These are phyloP conservation scores for Boletus rufocinnamomeus DNA, from an alignment of 768 basidiomycete genomes.

Conservation along the genomic window DNA sequence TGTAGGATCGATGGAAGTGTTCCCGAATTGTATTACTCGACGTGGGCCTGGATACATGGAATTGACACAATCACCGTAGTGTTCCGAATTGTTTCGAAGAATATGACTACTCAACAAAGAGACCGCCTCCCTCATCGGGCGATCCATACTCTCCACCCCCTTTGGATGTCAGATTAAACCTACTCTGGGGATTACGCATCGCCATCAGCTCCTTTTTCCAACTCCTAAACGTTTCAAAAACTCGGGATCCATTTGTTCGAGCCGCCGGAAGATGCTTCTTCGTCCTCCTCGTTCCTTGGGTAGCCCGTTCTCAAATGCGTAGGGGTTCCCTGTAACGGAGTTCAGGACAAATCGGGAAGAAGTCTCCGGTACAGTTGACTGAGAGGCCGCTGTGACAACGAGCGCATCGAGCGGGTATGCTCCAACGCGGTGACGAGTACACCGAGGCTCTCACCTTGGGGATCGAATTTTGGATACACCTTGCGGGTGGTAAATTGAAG, in stretches of 20 bases:
- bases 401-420: background rate
- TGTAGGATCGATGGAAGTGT: slow-evolving; percentile 15
- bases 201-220: slow-evolving; percentile 46
- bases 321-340: slow-evolving; percentile 47
- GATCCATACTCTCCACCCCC: background rate
- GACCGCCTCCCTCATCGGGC: slow-evolving; percentile 20
- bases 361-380: slow-evolving; percentile 23
- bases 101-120: slow-evolving; percentile 30
- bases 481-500: slow-evolving; percentile 14
- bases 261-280: slow-evolving; percentile 39
- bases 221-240: slow-evolving; percentile 41
- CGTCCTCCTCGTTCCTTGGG: slow-evolving; percentile 49
- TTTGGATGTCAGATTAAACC: background rate
- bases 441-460: slow-evolving; percentile 34
- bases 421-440: background rate
- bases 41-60: background rate
- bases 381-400: slow-evolving; percentile 24
- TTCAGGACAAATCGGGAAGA: slow-evolving; percentile 21
- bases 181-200: slow-evolving; percentile 19
- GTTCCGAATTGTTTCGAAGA: background rate
- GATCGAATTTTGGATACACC: slow-evolving; percentile 52
- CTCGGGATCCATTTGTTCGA: slow-evolving; percentile 36
- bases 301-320: slow-evolving; percentile 44
- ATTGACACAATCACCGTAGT: background rate
- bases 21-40: slow-evolving; percentile 4